Percentiles rank a stretch among this genome's conserved stretches.
These are phyloP conservation scores for Fennellomyces sp. DNA, from an alignment of 371 early-diverging fungal species.

Conservation along the genomic window DNA sequence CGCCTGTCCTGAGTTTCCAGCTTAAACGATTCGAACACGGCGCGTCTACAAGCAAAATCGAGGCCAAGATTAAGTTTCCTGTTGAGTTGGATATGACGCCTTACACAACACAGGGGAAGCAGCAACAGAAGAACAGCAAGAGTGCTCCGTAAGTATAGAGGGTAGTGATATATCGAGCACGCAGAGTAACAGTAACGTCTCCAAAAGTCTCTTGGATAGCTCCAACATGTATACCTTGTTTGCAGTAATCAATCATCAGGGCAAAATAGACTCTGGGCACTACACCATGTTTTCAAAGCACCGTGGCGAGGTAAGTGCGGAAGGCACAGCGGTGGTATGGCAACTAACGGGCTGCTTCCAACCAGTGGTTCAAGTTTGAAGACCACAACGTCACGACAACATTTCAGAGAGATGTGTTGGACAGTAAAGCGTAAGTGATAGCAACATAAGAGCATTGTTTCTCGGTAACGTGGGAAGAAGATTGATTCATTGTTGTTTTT, in stretches of 20 bases:
- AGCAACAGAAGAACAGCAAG: conserved; percentile 5
- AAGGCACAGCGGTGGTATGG: not conserved
- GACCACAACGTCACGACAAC: conserved; percentile 82
- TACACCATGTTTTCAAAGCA: conserved; percentile 85
- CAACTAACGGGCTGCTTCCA: not conserved
- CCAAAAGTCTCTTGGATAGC: conserved; percentile 12
- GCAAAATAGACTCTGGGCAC: conserved; percentile 92
- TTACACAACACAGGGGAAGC: conserved; percentile 67
- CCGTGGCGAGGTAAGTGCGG: conserved; percentile 67
- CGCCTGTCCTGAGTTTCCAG: conserved; percentile 89
- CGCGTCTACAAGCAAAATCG: conserved; percentile 77
- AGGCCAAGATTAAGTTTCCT: conserved; percentile 85
- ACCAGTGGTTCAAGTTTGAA: conserved; percentile 91
- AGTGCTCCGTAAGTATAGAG: conserved; percentile 25
- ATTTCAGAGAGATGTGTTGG: conserved; percentile 75
- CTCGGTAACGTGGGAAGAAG: too few relatives aligned
- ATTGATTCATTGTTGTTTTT: conserved; percentile 4
- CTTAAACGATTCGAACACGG: conserved; percentile 90
- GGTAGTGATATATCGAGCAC: too few relatives aligned
- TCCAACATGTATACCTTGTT: conserved; percentile 83
- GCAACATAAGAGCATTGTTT: not conserved
- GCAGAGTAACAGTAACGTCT: too few relatives aligned
- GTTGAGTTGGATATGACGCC: conserved; percentile 92
- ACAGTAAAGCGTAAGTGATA: conserved; percentile 78
- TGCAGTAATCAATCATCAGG: conserved; percentile 91